Conservation (phyloP, 1,284 basidiomycete species). For the Phaffia rhodozyma region DNA sequence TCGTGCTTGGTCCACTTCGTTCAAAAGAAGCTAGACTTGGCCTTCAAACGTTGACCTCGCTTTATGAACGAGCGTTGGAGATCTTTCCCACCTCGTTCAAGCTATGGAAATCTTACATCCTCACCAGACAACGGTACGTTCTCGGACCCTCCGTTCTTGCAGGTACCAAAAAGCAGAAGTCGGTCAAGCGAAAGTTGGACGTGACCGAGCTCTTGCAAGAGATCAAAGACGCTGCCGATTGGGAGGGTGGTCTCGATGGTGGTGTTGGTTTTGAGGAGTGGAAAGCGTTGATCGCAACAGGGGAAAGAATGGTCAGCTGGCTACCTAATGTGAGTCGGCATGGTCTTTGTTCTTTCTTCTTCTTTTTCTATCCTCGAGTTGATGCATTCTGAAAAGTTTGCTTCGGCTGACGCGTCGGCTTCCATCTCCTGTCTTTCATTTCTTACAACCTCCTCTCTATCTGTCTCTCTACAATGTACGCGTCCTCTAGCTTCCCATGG, state of each 20-base stretch:
- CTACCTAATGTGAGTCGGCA: slow-evolving; percentile 59
- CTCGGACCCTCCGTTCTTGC: slow-evolving; percentile 52
- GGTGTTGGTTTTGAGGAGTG: slow-evolving; percentile 90
- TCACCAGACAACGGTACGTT: slow-evolving; percentile 71
- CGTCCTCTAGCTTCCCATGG: slow-evolving; percentile 58
- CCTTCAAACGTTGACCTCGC: slow-evolving; percentile 70
- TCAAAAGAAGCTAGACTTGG: slow-evolving; percentile 58
- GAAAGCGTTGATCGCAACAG: slow-evolving; percentile 73
- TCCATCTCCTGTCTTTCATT: slow-evolving; percentile 13
- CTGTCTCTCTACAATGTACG: not conserved
- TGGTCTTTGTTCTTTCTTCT: not conserved
- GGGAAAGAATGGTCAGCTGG: slow-evolving; percentile 90
- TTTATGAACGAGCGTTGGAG: slow-evolving; percentile 82
- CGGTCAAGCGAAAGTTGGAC: slow-evolving; percentile 47
- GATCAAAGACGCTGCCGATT: slow-evolving; percentile 50
- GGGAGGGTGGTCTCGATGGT: slow-evolving; percentile 75
- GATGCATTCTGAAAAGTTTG: not conserved
- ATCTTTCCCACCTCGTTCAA: slow-evolving; percentile 86
- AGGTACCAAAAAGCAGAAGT: slow-evolving; percentile 29
- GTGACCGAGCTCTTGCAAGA: slow-evolving; percentile 72
- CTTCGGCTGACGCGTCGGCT: slow-evolving; percentile 5
- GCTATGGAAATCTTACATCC: slow-evolving; percentile 87
- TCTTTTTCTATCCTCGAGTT: not conserved
- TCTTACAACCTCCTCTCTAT: not conserved
- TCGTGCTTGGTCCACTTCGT: slow-evolving; percentile 44